Evolutionary conservation across 2,329 filamentous ascomycete genomes (phyloP), one percentile per base, ranked within the genome.

Genomic region (Aspergillus niger): DNA sequence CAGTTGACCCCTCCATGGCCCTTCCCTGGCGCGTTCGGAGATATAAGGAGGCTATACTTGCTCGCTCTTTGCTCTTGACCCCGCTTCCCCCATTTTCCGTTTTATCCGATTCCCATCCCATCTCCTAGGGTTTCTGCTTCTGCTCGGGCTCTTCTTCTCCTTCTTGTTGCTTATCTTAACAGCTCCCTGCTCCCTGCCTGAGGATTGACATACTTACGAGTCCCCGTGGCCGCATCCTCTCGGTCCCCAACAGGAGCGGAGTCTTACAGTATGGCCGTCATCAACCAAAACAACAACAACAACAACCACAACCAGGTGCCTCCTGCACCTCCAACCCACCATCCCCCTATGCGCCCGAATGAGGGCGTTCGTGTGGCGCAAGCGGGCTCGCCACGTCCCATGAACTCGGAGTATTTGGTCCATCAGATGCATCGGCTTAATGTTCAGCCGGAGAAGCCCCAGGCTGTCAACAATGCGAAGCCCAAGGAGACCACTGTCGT

Each of bases 371-470:
- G 60, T 43, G 53, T 64, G 8, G 47, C 63, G 17, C 63, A 63
- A 20, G 55, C 61, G 39, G 57, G 26, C 30, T 39, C 51, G 1
- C 51, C 63, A 8, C 50, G 28, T 1, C 58, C 57, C 22, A 55
- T 61, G 38, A 57, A 59, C 41, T 52, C 63, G 41, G 44, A 60
- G 22, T 52, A 64, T n/a, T 41, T 68, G 47, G 60, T 56, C 26
- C 59, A 65, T 47, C 63, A 60, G 43, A 66, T 69, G 61, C 55
- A 44, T 20, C 66, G 63, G 10, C 62, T 70, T 22, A 58, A 63
- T 55, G 53, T 67, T 22, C 59, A 62, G 8, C 30, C 56, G 30
- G 60, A 64, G 15, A 60, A 41, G 11, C 15, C 48, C 39, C 41
- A 28, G 30, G 48, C 57, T 39, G 52, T 49, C 10, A 59, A 50